Percentiles rank a stretch among this genome's conserved stretches.
phyloP scores from a whole-genome alignment of 306 rosid genomes.

The Fragaria nilgerrensis region DNA sequence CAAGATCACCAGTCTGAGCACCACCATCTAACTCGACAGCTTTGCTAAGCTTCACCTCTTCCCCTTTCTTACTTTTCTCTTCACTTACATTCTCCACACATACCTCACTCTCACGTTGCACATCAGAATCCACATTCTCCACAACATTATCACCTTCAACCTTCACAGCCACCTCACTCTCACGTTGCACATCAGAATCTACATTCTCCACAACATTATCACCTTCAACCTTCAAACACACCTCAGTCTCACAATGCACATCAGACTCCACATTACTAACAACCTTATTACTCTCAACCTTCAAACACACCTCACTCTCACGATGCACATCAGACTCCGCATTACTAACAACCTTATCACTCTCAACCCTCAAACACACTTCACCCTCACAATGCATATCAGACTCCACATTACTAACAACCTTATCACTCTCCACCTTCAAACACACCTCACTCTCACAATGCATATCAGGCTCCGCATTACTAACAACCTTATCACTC shows the following conservation, averaged over 20 bases:
- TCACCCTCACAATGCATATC: constrained; percentile 5
- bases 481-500: too few species aligned
- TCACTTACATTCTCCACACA: constrained; percentile 6
- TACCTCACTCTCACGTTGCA: neutral
- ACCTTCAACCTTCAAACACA: constrained; percentile 1
- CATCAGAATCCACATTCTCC: neutral
- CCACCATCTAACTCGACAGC: neutral
- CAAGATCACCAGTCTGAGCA: neutral
- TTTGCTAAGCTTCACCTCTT: constrained; percentile 3
- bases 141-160: constrained; percentile 1
- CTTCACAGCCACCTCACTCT: constrained; percentile 12
- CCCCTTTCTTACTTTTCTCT: constrained; percentile 14
- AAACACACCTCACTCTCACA: constrained; percentile 7
- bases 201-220: neutral
- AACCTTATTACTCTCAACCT: constrained; percentile 4
- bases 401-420: too few species aligned
- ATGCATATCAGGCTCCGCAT: neutral
- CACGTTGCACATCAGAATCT: neutral
- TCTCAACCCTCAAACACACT: constrained; percentile 6
- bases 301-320: constrained; percentile 13
- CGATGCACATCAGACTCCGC: neutral
- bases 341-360: too few species aligned
- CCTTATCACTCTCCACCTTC: constrained; percentile 1
- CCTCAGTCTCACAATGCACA: constrained; percentile 6
- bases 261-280: neutral